Conservation (phyloP, 2,329 filamentous ascomycete genomes). For the Simplicillium sp. region DNA sequence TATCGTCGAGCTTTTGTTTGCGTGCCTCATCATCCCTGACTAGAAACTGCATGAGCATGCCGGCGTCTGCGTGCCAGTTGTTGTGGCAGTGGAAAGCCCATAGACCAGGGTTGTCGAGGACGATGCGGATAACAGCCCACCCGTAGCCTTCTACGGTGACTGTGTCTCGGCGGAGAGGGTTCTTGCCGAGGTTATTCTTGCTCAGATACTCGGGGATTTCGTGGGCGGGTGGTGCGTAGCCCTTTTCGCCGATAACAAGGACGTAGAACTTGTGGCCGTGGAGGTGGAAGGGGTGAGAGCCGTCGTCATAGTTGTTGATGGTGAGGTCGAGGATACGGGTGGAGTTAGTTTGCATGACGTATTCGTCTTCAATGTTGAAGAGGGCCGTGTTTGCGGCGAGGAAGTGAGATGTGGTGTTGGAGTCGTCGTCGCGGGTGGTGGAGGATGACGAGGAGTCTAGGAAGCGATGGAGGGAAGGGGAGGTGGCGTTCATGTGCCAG, state of each 20-base stretch:
- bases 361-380: conserved; percentile 20
- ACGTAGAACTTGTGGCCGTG: conserved; percentile 52
- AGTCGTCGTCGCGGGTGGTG: conserved; percentile 2
- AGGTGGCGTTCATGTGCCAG: conserved; percentile 29
- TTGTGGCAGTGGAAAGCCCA: conserved; percentile 53
- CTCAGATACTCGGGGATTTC: conserved; percentile 16
- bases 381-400: conserved; percentile 19
- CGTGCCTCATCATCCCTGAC: conserved; percentile 18
- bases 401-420: not conserved
- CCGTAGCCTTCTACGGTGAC: conserved; percentile 43
- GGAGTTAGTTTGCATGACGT: conserved; percentile 39
- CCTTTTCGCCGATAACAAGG: conserved; percentile 18
- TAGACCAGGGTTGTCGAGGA: conserved; percentile 46
- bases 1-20: conserved; percentile 13
- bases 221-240: conserved; percentile 21
- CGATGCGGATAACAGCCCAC: conserved; percentile 43
- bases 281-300: conserved; percentile 37
- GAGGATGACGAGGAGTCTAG: conserved; percentile 14
- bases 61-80: conserved; percentile 48
- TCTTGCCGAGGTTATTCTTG: conserved; percentile 14
- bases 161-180: conserved; percentile 29
- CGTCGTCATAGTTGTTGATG: conserved; percentile 50
- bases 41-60: conserved; percentile 49
- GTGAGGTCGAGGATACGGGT: conserved; percentile 45
- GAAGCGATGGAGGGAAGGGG: conserved; percentile 25